phyloP scores from a whole-genome alignment of 2,329 filamentous ascomycete species.

The Penicillium capsulatum region DNA sequence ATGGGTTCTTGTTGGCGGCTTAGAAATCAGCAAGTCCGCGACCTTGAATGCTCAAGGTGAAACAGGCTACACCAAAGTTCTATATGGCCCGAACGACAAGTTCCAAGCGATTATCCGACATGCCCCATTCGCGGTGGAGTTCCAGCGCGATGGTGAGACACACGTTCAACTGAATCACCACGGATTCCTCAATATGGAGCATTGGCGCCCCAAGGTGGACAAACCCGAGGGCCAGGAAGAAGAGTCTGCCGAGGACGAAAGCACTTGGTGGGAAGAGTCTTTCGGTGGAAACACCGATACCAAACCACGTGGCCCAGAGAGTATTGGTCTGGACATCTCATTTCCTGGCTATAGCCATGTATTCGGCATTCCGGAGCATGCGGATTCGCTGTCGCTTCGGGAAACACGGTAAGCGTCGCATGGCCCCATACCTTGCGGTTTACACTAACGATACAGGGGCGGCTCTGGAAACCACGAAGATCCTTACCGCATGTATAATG shows the following conservation, averaged over 20 bases:
- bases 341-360: constrained; percentile 91
- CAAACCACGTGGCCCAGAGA: constrained; percentile 93
- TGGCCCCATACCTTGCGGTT: not conserved
- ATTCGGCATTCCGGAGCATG: constrained; percentile 90
- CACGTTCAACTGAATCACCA: constrained; percentile 86
- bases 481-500: constrained; percentile 92
- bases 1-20: constrained; percentile 79
- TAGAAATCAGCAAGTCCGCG: constrained; percentile 67
- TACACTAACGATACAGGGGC: constrained; percentile 50
- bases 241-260: constrained; percentile 55
- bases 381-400: constrained; percentile 80
- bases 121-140: constrained; percentile 78
- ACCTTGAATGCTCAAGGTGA: constrained; percentile 63
- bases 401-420: constrained; percentile 63
- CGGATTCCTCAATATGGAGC: constrained; percentile 88
- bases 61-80: constrained; percentile 64
- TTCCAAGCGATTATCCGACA: constrained; percentile 83
- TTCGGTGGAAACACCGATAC: constrained; percentile 94
- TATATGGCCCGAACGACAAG: constrained; percentile 70
- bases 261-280: constrained; percentile 95
- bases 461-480: constrained; percentile 80
- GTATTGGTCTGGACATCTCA: constrained; percentile 82
- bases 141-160: constrained; percentile 73
- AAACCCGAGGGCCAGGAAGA: constrained; percentile 45
- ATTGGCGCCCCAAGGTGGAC: constrained; percentile 88